phyloP scores from a whole-genome alignment of 139 green algal species.

The Coelastrella sp. region DNA sequence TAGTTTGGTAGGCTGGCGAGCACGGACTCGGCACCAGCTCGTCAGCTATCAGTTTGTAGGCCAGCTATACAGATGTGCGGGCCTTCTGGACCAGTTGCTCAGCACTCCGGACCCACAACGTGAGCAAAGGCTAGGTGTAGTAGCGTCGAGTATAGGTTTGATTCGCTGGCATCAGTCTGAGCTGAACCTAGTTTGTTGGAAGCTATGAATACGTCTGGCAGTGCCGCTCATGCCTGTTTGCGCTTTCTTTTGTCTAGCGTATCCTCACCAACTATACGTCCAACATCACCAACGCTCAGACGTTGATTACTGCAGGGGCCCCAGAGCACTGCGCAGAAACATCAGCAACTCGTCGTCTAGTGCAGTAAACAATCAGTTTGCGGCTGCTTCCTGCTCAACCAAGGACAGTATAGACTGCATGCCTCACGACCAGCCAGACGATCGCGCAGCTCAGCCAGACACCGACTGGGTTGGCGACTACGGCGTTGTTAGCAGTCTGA shows the following conservation, averaged over 20 bases:
- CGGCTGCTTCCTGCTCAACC: not conserved
- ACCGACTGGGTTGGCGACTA: not conserved
- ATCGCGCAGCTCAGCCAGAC: not conserved
- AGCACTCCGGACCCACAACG: not conserved
- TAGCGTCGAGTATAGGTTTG: constrained; percentile 5
- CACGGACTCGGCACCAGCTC: no score
- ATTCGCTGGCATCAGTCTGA: not conserved
- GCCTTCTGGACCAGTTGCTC: not conserved
- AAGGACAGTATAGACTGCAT: not conserved
- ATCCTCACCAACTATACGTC: no score
- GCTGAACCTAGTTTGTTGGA: no score
- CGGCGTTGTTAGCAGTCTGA: not conserved
- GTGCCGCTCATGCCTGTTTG: no score
- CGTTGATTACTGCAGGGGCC: not conserved
- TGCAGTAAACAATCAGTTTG: not conserved
- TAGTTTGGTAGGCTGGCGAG: no score
- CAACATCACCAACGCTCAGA: not conserved
- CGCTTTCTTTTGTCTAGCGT: no score
- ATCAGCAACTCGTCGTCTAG: not conserved
- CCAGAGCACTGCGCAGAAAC: not conserved
- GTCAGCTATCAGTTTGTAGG: no score
- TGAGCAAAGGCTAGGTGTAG: not conserved
- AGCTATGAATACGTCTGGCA: no score
- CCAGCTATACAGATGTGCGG: not conserved
- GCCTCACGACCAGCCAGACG: not conserved